Evolutionary conservation across 139 green algal genomes (phyloP), one percentile per base, ranked within the genome.

Genomic region (Microglena sp.): DNA sequence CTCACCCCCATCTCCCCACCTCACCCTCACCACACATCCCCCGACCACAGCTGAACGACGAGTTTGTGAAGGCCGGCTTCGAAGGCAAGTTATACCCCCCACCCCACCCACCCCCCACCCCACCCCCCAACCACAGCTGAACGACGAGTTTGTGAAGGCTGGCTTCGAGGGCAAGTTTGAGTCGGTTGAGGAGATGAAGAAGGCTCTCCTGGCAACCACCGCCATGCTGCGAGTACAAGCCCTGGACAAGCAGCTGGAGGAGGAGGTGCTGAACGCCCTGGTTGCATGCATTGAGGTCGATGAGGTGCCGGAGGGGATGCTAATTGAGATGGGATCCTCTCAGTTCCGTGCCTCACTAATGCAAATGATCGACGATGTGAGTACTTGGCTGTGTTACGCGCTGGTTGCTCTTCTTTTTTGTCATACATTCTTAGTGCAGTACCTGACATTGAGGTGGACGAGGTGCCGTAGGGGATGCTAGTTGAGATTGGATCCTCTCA

Each of bases 101-200:
- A 75, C 56, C 50, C 1, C 4, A n/a, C n/a, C n/a, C 28, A 30
- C 46, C 33, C 33, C 21, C 18, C 4, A 18, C 32, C 2, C 2
- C 30, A 29, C 26, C n/a, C 2, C 27, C 2, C 6, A 22, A 31
- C 29, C 55, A 15, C 66, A 81, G 73, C 79, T 84, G 55, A 46
- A 84, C 33, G 77, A 84, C 45, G 71, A 58, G 2, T 84, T 81
- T 74, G 77, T 84, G 27, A 50, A 68, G 64, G 60, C 45, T 1
- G 50, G 73, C 53, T 57, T 57, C 18, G 60, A 63, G 44, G 34
- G 43, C 15, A 29, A 79, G 55, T 81, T 77, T 58, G 33, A 64
- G 18, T 61, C 30, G 26, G 73, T 68, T 11, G 56, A 61, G 6
- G 71, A 77, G 35, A 73, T 84, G 69, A 45, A 57, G 2, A 65